Base-by-base conservation (phyloP, 1,284 basidiomycete genomes). In the Moesziomyces parantarcticus region DNA sequence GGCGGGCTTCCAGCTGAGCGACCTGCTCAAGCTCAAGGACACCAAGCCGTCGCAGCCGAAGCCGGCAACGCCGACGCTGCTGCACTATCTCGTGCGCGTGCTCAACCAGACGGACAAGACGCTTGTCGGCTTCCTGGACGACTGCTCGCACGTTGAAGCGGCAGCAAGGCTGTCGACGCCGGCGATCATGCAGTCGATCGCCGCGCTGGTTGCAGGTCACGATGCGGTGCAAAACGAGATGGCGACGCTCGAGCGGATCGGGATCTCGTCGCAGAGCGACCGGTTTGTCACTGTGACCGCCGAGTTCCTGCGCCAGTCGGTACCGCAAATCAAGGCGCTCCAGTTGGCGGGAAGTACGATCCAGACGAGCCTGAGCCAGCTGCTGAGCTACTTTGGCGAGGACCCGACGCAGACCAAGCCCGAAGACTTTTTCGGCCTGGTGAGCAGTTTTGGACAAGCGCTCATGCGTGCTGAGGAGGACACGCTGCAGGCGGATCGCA, bases 11-110 rank as follows among this genome's bases (percentile, higher is more conserved):
- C 90, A 90, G 77, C 85, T 97, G 18, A 90, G 91, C 53, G 90
- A 91, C 1, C 84, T 97, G 32, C 82, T 90, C 16, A 94, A 95
- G 89, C 85, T 95, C 84, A 91, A 89, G 77, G 93, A 96, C 75
- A 95, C 91, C 5, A 92, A 89, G 85, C 91, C 92, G 0, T 88
- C 88, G 0, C 89, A 88, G 60, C 88, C 88, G 0, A 87, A 88
- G 0, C 56, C 88, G 0, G 89, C 89, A 2, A 94, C 92, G 74
- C 92, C 93, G 0, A 95, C 92, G 0, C 86, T 97, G 23, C 86
- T 97, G 25, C 93, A 97, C 83, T 96, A 93, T 81, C 80, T 96
- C 23, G 92, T 92, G 8, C 87, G 88, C 50, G 87, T 92, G 6
- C 86, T 96, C n/a, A 83, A 92, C 62, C 87, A 89, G 44, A 88